These are phyloP conservation scores for Pseudogymnoascus sp. DNA, from an alignment of 2,329 filamentous ascomycete genomes.

Conservation along the genomic window DNA sequence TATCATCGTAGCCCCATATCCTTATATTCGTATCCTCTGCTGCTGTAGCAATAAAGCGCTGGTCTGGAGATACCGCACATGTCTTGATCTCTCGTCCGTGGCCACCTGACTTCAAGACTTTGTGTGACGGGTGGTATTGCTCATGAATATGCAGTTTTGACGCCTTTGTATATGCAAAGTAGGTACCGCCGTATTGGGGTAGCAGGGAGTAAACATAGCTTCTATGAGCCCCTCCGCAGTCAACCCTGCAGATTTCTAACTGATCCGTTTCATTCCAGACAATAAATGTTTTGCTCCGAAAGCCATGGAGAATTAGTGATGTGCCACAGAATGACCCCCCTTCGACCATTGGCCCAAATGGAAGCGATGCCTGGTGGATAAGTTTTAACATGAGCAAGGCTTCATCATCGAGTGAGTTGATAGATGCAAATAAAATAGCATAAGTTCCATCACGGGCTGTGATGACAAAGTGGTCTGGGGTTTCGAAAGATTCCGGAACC, in stretches of 20 bases:
- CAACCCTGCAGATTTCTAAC: conserved; percentile 61
- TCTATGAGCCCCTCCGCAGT: conserved; percentile 80
- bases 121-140: conserved; percentile 35
- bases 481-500: conserved; percentile 16
- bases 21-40: conserved; percentile 69
- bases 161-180: conserved; percentile 70
- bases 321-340: conserved; percentile 52
- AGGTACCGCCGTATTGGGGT: conserved; percentile 31
- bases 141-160: conserved; percentile 41
- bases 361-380: conserved; percentile 60
- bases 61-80: conserved; percentile 38
- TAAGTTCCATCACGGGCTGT: conserved; percentile 73
- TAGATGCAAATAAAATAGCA: conserved; percentile 45
- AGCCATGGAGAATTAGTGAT: conserved; percentile 70
- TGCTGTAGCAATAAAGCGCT: conserved; percentile 53
- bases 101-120: conserved; percentile 55
- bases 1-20: conserved; percentile 52
- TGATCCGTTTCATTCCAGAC: conserved; percentile 71
- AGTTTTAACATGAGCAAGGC: conserved; percentile 33
- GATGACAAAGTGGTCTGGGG: conserved; percentile 50
- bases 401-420: neutral
- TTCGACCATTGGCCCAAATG: conserved; percentile 71
- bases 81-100: conserved; percentile 84
- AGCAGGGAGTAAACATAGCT: conserved; percentile 52
- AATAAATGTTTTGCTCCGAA: conserved; percentile 70